These are phyloP conservation scores for Toxoplasma gondii DNA, from an alignment of 169 alveolate genomes.

Conservation along the genomic window DNA sequence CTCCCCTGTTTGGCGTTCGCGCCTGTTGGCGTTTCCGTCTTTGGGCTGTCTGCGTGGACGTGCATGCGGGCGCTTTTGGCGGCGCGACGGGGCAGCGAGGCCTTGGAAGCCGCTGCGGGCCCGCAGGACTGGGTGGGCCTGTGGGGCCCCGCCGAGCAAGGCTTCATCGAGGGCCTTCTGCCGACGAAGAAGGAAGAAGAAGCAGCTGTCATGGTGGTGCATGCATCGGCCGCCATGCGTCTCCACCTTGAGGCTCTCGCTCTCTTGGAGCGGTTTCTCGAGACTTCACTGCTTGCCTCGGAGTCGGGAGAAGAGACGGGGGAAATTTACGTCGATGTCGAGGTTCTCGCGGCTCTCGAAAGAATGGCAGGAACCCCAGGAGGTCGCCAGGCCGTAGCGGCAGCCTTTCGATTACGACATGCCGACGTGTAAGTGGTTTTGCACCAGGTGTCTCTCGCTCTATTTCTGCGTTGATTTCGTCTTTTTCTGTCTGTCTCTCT, in stretches of 20 bases:
- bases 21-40: too few species aligned
- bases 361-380: background rate
- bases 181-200: constrained; percentile 10
- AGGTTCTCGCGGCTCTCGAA: background rate
- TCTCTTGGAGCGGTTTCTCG: background rate
- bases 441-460: too few species aligned
- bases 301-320: background rate
- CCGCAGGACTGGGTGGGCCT: constrained; percentile 2
- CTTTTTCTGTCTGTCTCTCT: too few species aligned
- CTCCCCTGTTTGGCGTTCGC: background rate
- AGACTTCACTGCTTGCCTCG: background rate
- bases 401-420: background rate
- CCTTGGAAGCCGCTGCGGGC: background rate
- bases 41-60: too few species aligned
- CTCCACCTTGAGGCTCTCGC: background rate
- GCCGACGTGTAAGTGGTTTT: background rate
- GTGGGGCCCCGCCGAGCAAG: constrained; percentile 7
- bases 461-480: too few species aligned
- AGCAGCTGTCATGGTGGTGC: background rate
- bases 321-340: background rate
- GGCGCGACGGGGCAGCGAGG: background rate
- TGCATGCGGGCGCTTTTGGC: background rate
- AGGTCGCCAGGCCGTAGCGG: constrained; percentile 24
- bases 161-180: background rate
- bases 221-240: background rate